These are phyloP conservation scores for Hygrocybe punicea DNA, from an alignment of 768 basidiomycete species.

Conservation along the genomic window DNA sequence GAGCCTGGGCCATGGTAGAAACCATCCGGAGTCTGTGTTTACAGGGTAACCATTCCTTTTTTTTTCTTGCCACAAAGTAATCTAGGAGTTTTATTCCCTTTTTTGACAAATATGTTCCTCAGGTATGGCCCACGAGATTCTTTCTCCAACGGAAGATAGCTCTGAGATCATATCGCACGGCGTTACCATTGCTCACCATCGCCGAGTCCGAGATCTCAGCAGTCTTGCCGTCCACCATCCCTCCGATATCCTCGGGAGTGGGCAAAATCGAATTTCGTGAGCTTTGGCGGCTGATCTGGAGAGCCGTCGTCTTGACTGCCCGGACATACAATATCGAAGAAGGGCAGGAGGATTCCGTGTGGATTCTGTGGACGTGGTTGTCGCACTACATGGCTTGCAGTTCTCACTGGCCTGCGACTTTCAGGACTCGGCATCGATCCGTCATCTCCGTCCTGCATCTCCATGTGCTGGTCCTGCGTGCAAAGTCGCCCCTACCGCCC, in stretches of 20 bases:
- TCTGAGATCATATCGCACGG: conserved; percentile 53
- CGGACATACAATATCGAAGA: conserved; percentile 42
- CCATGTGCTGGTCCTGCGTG: conserved; percentile 62
- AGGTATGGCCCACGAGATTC: too few species aligned
- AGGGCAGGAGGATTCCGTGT: conserved; percentile 29
- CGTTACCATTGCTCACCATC: conserved; percentile 51
- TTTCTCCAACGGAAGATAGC: conserved; percentile 51
- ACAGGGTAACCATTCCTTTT: conserved; percentile 51
- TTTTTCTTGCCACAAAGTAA: not conserved
- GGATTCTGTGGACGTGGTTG: conserved; percentile 68
- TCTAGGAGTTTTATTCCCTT: conserved; percentile 5
- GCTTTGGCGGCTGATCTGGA: conserved; percentile 80
- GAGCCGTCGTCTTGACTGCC: conserved; percentile 67
- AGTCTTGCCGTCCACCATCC: conserved; percentile 12
- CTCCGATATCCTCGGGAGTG: conserved; percentile 23
- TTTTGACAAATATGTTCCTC: too few species aligned
- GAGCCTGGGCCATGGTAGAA: conserved; percentile 70
- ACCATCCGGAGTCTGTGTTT: conserved; percentile 73
- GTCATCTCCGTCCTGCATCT: too few species aligned
- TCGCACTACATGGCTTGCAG: conserved; percentile 58
- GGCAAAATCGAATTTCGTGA: conserved; percentile 63
- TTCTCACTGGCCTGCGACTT: conserved; percentile 72
- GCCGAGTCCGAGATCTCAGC: conserved; percentile 47
- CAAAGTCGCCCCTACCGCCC: conserved; percentile 22
- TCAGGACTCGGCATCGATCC: conserved; percentile 73